A percentile compares a stretch with the other conserved stretches of the same genome.
These are phyloP conservation scores for Xylariaceae sp. DNA, from an alignment of 2,329 filamentous ascomycete genomes.

Conservation along the genomic window DNA sequence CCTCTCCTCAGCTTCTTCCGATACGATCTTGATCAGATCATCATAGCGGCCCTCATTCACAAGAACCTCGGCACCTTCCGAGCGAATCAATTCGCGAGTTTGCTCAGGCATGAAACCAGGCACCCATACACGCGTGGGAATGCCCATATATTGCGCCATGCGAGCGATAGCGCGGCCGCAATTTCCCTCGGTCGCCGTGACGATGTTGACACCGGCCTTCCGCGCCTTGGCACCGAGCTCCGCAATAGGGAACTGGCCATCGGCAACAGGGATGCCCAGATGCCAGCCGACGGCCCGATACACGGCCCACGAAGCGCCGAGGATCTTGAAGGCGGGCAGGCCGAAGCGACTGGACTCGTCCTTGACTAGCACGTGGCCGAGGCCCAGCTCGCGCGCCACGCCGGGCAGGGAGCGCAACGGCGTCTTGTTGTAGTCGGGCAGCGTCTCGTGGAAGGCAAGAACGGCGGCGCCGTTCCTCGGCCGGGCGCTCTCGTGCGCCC, in stretches of 20 bases:
- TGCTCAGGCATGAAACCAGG: slow-evolving; percentile 51
- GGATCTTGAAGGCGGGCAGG: slow-evolving; percentile 72
- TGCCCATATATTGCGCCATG: slow-evolving; percentile 54
- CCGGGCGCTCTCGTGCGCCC: slow-evolving; percentile 18
- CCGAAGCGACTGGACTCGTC: slow-evolving; percentile 65
- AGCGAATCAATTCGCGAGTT: slow-evolving; percentile 50
- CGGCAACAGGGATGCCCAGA: slow-evolving; percentile 38
- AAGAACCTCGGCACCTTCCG: slow-evolving; percentile 58
- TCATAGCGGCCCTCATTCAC: slow-evolving; percentile 60
- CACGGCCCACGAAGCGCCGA: slow-evolving; percentile 71
- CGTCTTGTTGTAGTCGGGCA: slow-evolving; percentile 27
- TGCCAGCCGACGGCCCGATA: slow-evolving; percentile 51
- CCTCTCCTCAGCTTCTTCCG: slow-evolving; percentile 36
- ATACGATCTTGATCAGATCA: slow-evolving; percentile 48
- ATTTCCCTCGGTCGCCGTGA: slow-evolving; percentile 70
- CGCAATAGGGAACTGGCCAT: slow-evolving; percentile 19
- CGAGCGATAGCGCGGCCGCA: slow-evolving; percentile 67
- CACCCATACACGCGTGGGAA: slow-evolving; percentile 57
- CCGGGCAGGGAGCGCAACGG: slow-evolving; percentile 20
- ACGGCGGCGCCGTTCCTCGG: slow-evolving; percentile 17
- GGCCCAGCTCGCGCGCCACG: slow-evolving; percentile 49
- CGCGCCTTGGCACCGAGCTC: slow-evolving; percentile 24
- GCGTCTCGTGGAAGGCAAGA: slow-evolving; percentile 26
- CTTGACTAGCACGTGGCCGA: slow-evolving; percentile 60
- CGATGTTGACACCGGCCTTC: slow-evolving; percentile 29